Evolutionary conservation across 257 asterid species (phyloP).

Genomic region (Nicotiana obtusifolia): DNA sequence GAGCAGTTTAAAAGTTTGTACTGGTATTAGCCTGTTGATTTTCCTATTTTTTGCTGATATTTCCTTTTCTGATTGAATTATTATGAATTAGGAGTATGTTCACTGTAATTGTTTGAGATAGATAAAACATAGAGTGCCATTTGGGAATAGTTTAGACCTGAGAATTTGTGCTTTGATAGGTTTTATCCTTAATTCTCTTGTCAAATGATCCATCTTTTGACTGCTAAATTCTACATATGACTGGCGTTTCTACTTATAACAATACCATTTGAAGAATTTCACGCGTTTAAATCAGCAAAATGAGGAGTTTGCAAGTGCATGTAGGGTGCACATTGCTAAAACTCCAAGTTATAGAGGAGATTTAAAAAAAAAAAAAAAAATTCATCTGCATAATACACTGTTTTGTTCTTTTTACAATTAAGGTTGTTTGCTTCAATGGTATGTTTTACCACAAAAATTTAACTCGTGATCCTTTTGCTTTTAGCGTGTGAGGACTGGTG

Average conservation of each 20-base stretch:
- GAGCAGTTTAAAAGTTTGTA: background rate
- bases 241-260: background rate
- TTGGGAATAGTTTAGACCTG: constrained; percentile 3
- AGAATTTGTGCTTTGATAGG: background rate
- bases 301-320: background rate
- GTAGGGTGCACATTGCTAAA: background rate
- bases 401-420: background rate
- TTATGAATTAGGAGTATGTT: background rate
- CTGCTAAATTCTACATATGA: background rate
- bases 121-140: background rate
- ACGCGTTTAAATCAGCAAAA: background rate
- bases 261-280: background rate
- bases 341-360: background rate
- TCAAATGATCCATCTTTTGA: background rate
- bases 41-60: background rate
- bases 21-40: background rate
- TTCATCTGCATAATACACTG: background rate
- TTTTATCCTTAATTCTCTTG: background rate
- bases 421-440: background rate
- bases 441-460: background rate
- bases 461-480: background rate
- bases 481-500: background rate
- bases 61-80: background rate
- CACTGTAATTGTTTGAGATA: background rate
- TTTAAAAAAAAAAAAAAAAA: too few relatives aligned